phyloP scores from a whole-genome alignment of 768 basidiomycete genomes.

The Wakefieldia striispora region DNA sequence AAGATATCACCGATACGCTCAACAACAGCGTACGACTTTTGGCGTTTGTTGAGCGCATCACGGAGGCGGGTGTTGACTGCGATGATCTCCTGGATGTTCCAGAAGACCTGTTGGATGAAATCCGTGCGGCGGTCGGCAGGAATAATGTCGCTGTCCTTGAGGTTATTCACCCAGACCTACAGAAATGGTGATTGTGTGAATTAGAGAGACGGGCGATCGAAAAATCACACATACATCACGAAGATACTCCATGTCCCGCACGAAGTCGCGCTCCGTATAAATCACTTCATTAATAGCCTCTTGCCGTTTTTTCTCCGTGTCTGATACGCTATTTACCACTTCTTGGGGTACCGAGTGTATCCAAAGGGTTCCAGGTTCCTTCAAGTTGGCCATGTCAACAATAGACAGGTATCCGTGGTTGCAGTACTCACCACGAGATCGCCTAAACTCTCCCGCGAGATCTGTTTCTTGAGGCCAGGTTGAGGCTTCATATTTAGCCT shows the following conservation, averaged over 20 bases:
- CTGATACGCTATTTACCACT: constrained; percentile 88
- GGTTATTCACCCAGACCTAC: constrained; percentile 86
- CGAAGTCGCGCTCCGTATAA: constrained; percentile 94
- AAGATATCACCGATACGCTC: constrained; percentile 90
- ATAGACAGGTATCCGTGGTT: not conserved
- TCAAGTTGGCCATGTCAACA: constrained; percentile 26
- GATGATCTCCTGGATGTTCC: constrained; percentile 95
- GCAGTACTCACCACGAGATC: constrained; percentile 61
- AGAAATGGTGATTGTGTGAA: constrained; percentile 3
- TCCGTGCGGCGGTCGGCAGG: constrained; percentile 72
- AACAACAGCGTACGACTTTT: constrained; percentile 93
- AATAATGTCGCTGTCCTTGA: constrained; percentile 76
- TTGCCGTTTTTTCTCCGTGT: constrained; percentile 91
- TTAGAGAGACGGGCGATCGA: not conserved
- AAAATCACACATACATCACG: constrained; percentile 66
- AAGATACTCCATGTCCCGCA: constrained; percentile 96
- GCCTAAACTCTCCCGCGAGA: constrained; percentile 75
- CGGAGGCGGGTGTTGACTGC: constrained; percentile 88
- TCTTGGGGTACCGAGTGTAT: constrained; percentile 95
- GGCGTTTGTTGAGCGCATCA: constrained; percentile 91
- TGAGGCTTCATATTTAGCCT: constrained; percentile 92
- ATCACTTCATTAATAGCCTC: constrained; percentile 98
- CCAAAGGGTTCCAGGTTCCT: constrained; percentile 88
- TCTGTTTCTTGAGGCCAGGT: constrained; percentile 82
- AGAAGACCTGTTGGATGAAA: constrained; percentile 94